These are phyloP conservation scores for Xylaria curta DNA, from an alignment of 495 filamentous ascomycete genomes.

Conservation along the genomic window DNA sequence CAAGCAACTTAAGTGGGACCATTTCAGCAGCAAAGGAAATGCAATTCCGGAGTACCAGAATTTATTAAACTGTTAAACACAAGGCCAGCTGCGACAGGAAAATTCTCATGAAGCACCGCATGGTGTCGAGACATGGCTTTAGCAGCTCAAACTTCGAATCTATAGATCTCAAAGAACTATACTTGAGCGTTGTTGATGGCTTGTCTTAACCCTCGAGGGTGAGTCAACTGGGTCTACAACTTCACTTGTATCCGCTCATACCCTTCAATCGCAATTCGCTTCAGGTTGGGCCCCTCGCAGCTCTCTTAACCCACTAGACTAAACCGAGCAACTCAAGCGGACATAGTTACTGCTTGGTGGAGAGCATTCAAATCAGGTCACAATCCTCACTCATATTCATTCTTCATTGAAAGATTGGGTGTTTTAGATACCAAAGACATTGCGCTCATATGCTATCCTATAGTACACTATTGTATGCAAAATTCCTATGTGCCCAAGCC, in stretches of 20 bases:
- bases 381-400: neutral
- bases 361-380: neutral
- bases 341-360: neutral
- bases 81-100: constrained; percentile 2
- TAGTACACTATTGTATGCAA: neutral
- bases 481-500: neutral
- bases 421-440: neutral
- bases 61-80: neutral
- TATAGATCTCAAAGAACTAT: neutral
- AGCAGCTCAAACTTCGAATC: neutral
- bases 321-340: neutral
- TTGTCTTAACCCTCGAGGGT: neutral
- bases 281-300: neutral
- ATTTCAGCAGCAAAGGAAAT: constrained; percentile 6
- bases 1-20: neutral
- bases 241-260: neutral
- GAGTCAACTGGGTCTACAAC: neutral
- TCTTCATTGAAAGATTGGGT: neutral
- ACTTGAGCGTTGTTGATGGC: neutral
- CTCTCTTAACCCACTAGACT: neutral
- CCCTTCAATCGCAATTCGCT: neutral
- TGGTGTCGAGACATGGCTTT: neutral
- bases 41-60: neutral
- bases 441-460: neutral
- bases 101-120: neutral